Base-by-base conservation (phyloP, 331 rosid species). In the Erythrophleum ivorense region DNA sequence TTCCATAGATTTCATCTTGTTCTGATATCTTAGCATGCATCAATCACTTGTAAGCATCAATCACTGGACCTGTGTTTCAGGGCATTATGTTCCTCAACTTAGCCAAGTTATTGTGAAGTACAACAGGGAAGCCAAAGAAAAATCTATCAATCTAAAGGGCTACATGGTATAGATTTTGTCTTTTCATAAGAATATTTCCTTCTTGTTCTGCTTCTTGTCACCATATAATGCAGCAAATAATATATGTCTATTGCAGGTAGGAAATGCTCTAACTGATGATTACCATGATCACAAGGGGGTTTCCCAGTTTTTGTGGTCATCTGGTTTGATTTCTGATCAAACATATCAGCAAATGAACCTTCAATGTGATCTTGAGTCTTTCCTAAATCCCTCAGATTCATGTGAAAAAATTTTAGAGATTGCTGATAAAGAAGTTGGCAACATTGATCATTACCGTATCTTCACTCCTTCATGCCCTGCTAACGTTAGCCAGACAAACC, bases 81-180 rank as follows among this genome's bases (percentile, higher is more conserved):
- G 98, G 67, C 98, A 95, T 88, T 95, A 92, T 79, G 92, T 95
- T 87, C 98, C 97, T 71, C 97, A 95, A 90, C 94, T 92, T 80
- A 89, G 97, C 92, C 95, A 91, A 86, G 92, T 75, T 71, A 88
- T 95, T 87, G 91, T 92, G 60, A 84, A 84, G 76, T 24, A 92
- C 89, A 95, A 95, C 84, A 75, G 24, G n/a, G 84, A 53, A 70
- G 12, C 73, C 10, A 86, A 82, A 71, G 88, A 76, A 63, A 65
- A 83, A 63, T 3, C 10, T 78, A 89, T 95, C 68, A 92, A 95
- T 86, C 86, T 95, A 84, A 95, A 90, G 88, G 98, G 97, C 79
- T 92, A 89, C 84, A 80, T 95, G 98, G 97, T 94, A 90, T 45
- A 45, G 8, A n/a, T 75, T 72, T 64, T 33, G 10, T 70, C 49